Conservation (phyloP, 2,329 filamentous ascomycete species). For the Stagonosporopsis rhizophila region DNA sequence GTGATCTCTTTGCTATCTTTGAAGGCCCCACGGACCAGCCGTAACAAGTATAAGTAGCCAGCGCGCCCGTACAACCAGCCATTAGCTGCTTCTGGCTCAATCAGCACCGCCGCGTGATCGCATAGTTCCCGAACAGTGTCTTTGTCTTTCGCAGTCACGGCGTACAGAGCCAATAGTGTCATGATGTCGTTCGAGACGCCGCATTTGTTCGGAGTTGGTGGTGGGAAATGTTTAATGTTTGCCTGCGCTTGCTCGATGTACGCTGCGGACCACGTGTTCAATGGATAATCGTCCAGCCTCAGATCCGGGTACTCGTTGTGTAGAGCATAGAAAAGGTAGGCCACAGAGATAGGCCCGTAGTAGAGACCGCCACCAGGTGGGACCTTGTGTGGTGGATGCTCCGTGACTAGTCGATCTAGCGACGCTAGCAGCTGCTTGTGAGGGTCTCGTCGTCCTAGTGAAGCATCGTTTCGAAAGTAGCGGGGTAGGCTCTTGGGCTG, state of each 20-base stretch:
- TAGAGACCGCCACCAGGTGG: constrained; percentile 58
- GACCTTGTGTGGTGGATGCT: constrained; percentile 56
- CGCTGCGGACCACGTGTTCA: constrained; percentile 59
- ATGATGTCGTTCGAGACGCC: constrained; percentile 60
- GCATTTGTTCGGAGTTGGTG: constrained; percentile 55
- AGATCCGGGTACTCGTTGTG: constrained; percentile 58
- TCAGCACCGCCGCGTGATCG: constrained; percentile 57
- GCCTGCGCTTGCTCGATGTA: constrained; percentile 60
- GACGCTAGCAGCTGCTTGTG: constrained; percentile 60
- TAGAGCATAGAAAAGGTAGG: constrained; percentile 59
- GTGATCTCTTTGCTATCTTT: constrained; percentile 57
- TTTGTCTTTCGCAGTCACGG: constrained; percentile 57
- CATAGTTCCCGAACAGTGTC: constrained; percentile 60
- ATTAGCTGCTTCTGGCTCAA: constrained; percentile 59
- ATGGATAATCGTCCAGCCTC: constrained; percentile 53
- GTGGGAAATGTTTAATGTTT: constrained; percentile 57
- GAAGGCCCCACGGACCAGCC: constrained; percentile 67
- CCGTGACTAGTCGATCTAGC: constrained; percentile 56
- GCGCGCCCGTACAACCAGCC: constrained; percentile 73
- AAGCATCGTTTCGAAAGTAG: constrained; percentile 52
- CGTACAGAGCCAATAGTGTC: constrained; percentile 58
- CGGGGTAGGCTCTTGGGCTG: constrained; percentile 45
- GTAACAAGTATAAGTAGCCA: constrained; percentile 71
- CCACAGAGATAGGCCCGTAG: constrained; percentile 58
- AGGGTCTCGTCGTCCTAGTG: constrained; percentile 51